Conservation (phyloP, 2,329 filamentous ascomycete genomes). For the Stemphylium vesicarium region DNA sequence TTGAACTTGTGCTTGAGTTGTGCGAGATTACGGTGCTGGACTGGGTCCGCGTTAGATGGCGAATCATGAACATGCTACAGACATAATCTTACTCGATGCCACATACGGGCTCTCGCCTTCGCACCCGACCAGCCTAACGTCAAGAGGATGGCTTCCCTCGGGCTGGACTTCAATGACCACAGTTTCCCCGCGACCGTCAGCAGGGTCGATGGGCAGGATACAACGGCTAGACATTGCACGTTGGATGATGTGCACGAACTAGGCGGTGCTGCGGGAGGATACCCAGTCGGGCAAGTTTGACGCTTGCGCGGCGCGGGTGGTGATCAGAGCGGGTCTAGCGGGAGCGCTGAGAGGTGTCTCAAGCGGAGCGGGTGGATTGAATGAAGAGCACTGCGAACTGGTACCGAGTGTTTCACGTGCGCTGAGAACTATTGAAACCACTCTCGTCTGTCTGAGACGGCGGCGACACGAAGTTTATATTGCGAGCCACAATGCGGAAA, state of each 20-base stretch:
- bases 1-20: conserved; percentile 44
- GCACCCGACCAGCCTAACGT: conserved; percentile 71
- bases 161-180: conserved; percentile 67
- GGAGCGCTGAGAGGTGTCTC: neutral
- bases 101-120: conserved; percentile 69
- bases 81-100: conserved; percentile 60
- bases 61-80: conserved; percentile 18
- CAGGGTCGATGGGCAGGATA: conserved; percentile 66
- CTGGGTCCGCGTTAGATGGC: conserved; percentile 37
- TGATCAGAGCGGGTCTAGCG: neutral
- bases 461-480: conserved; percentile 15
- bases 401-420: conserved; percentile 22
- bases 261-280: conserved; percentile 3
- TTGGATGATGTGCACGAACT: neutral
- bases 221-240: conserved; percentile 27
- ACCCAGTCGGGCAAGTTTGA: conserved; percentile 5
- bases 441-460: conserved; percentile 3
- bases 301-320: neutral
- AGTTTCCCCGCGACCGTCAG: conserved; percentile 58
- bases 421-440: conserved; percentile 15
- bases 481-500: neutral
- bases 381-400: conserved; percentile 10
- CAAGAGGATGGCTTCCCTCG: conserved; percentile 61
- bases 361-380: neutral
- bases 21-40: conserved; percentile 42